phyloP scores from a whole-genome alignment of 495 filamentous ascomycete genomes.

The Xylaria acuta region DNA sequence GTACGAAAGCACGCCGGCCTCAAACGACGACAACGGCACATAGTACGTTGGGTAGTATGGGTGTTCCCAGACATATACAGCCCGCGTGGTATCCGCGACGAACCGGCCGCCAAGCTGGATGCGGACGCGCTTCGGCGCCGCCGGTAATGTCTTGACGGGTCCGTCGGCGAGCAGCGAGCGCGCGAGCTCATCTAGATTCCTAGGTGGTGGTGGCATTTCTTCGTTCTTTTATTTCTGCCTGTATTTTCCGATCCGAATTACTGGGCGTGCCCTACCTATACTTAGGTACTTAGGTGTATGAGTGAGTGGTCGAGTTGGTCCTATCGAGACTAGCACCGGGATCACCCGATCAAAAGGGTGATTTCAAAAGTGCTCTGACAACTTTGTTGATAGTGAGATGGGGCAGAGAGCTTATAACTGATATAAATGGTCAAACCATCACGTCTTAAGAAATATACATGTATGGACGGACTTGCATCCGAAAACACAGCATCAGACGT shows the following conservation, averaged over 20 bases:
- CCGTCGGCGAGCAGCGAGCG: constrained; percentile 34
- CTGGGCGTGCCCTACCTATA: no score
- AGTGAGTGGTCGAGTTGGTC: not conserved
- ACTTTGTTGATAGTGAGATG: not conserved
- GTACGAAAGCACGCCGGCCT: not conserved
- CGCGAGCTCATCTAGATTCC: constrained; percentile 37
- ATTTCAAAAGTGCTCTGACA: not conserved
- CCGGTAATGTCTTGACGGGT: constrained; percentile 38
- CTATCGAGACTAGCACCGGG: not conserved
- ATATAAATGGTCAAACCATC: not conserved
- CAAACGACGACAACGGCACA: constrained; percentile 26
- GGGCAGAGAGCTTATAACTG: not conserved
- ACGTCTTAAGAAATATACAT: not conserved
- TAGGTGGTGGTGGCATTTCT: constrained; percentile 14
- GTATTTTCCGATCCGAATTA: not conserved
- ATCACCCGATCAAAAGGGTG: not conserved
- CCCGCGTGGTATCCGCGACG: constrained; percentile 44
- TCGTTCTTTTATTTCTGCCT: not conserved
- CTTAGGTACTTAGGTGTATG: no score
- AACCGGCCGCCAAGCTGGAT: constrained; percentile 37
- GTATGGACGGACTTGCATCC: not conserved
- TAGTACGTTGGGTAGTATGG: constrained; percentile 40
- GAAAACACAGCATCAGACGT: not conserved
- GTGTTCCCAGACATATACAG: constrained; percentile 48
- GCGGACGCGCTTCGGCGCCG: constrained; percentile 43